phyloP scores from a whole-genome alignment of 164 flowering plant species.

The Umbellularia californica region DNA sequence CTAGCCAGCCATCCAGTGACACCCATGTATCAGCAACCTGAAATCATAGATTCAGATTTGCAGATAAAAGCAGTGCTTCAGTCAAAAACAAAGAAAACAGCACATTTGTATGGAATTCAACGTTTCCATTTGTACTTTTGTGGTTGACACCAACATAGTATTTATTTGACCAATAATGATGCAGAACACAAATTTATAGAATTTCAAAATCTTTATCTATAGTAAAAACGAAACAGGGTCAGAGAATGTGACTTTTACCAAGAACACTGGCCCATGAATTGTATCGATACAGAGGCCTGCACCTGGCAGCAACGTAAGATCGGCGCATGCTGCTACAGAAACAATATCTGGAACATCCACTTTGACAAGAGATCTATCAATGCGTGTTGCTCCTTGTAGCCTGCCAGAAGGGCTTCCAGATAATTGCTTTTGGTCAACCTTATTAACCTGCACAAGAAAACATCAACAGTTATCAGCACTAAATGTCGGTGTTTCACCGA shows the following conservation, averaged over 20 bases:
- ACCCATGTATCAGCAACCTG: constrained; percentile 98
- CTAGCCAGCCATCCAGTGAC: constrained; percentile 86
- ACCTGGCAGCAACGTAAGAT: constrained; percentile 94
- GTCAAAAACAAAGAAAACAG: background rate
- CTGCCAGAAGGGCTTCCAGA: constrained; percentile 47
- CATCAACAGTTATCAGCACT: background rate
- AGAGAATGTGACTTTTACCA: constrained; percentile 47
- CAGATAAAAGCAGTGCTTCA: background rate
- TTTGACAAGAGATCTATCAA: constrained; percentile 34
- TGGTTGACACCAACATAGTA: too few species aligned
- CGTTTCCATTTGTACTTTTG: too few species aligned
- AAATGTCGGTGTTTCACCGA: background rate
- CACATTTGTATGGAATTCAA: too few species aligned
- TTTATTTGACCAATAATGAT: too few species aligned
- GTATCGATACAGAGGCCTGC: constrained; percentile 91
- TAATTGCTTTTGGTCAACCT: constrained; percentile 14
- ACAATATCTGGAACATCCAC: constrained; percentile 72
- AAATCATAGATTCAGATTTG: background rate
- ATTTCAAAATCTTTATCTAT: too few species aligned
- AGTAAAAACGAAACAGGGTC: background rate
- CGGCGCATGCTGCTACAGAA: constrained; percentile 87
- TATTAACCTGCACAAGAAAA: constrained; percentile 12
- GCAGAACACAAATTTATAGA: too few species aligned
- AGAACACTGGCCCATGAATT: constrained; percentile 70
- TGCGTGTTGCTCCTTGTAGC: constrained; percentile 23